These are phyloP conservation scores for Fraxinus platypoda DNA, from an alignment of 305 asterid species.

Conservation along the genomic window DNA sequence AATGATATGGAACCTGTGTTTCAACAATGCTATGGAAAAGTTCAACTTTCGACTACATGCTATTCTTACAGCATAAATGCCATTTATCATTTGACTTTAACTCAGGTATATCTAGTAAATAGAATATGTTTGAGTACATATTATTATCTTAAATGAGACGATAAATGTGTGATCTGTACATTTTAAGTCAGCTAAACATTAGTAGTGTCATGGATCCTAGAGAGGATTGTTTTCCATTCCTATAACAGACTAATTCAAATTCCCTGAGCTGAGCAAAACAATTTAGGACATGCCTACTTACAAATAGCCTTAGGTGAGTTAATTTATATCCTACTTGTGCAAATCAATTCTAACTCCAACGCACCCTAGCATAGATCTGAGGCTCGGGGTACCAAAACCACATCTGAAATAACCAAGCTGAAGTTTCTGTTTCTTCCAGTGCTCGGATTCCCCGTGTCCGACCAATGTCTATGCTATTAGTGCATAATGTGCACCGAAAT, in stretches of 20 bases:
- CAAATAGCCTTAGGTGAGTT: not conserved
- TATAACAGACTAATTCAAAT: not conserved
- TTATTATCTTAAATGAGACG: not conserved
- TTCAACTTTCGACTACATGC: not conserved
- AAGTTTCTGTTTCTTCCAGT: not conserved
- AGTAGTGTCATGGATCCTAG: not conserved
- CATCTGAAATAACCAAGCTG: not conserved
- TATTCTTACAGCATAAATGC: not conserved
- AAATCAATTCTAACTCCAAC: not conserved
- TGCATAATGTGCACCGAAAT: not conserved
- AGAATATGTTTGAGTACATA: not conserved
- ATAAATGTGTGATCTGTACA: not conserved
- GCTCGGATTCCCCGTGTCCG: not conserved
- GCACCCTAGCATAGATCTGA: not conserved
- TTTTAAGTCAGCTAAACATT: not conserved
- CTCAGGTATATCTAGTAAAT: not conserved
- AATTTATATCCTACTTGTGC: not conserved
- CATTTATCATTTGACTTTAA: not conserved
- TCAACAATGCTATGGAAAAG: not conserved
- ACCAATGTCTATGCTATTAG: not conserved
- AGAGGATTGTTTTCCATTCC: not conserved
- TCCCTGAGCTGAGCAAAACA: not conserved
- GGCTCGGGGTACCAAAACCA: not conserved
- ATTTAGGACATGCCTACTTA: not conserved
- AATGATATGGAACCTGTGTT: not conserved